Evolutionary conservation across 129 eudicot genomes (phyloP).

Genomic region (Dittrichia graveolens): DNA sequence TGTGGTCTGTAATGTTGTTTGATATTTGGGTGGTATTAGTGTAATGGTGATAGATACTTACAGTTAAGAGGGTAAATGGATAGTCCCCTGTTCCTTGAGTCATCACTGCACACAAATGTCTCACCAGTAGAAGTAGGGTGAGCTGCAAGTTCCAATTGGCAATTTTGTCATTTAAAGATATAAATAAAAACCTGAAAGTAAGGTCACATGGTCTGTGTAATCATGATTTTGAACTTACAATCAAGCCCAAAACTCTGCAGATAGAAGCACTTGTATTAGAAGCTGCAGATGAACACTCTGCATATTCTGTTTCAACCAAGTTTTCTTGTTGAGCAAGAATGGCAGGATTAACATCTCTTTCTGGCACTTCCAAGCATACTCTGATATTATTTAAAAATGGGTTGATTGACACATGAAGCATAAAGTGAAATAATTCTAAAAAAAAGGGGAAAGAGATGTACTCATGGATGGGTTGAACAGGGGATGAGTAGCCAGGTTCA

Average conservation of each 20-base stretch:
- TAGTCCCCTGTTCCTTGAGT: constrained; percentile 43
- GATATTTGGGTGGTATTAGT: no score
- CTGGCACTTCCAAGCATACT: constrained; percentile 54
- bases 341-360: constrained; percentile 34
- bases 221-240: constrained; percentile 37
- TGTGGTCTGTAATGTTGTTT: no score
- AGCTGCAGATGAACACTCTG: constrained; percentile 37
- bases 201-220: background rate
- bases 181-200: no score
- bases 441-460: background rate
- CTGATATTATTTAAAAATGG: constrained; percentile 26
- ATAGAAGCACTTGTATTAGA: constrained; percentile 45
- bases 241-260: constrained; percentile 53
- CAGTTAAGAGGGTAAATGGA: constrained; percentile 61
- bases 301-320: constrained; percentile 23
- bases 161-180: background rate
- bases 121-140: constrained; percentile 52
- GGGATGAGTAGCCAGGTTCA: constrained; percentile 67
- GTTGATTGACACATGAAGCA: background rate
- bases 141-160: constrained; percentile 44
- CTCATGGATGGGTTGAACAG: constrained; percentile 51
- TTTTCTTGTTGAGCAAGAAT: constrained; percentile 26
- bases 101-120: constrained; percentile 51
- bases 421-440: background rate
- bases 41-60: constrained; percentile 31